These are phyloP conservation scores for Linum lewisii DNA, from an alignment of 345 rosid species.

Conservation along the genomic window DNA sequence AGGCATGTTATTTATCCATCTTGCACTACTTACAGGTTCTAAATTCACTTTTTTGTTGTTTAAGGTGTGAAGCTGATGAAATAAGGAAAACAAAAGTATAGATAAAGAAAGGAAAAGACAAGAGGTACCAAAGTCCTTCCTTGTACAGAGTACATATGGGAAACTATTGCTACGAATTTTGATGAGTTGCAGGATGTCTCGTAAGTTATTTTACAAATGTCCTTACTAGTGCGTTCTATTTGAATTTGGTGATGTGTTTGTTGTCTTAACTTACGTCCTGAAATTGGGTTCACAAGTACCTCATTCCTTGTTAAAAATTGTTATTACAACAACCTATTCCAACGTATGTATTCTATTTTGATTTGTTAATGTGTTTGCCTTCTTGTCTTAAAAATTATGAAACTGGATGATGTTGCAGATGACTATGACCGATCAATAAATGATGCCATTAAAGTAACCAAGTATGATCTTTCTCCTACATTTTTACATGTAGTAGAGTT, in stretches of 20 bases:
- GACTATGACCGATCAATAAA: conserved; percentile 96
- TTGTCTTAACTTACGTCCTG: no score
- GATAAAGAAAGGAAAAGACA: conserved; percentile 47
- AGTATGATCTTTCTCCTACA: conserved; percentile 36
- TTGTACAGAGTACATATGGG: conserved; percentile 73
- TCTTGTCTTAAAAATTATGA: no score
- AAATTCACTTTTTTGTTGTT: conserved; percentile 23
- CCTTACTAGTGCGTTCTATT: not conserved
- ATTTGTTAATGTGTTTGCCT: no score
- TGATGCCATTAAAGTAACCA: conserved; percentile 93
- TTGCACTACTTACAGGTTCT: not conserved
- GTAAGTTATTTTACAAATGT: conserved; percentile 28
- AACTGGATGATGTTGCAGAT: conserved; percentile 72
- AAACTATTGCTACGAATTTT: conserved; percentile 87
- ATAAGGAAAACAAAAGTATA: conserved; percentile 69
- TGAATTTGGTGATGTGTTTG: not conserved
- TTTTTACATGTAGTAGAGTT: no score
- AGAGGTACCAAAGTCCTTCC: conserved; percentile 78
- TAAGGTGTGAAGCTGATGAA: conserved; percentile 97
- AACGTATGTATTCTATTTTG: no score
- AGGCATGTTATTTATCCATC: not conserved
- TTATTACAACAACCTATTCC: no score
- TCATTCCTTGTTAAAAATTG: no score
- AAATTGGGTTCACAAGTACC: no score
- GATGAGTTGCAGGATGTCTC: conserved; percentile 91